phyloP scores from a whole-genome alignment of 1,139 yeast species.

The Candida pseudoviswanathii region DNA sequence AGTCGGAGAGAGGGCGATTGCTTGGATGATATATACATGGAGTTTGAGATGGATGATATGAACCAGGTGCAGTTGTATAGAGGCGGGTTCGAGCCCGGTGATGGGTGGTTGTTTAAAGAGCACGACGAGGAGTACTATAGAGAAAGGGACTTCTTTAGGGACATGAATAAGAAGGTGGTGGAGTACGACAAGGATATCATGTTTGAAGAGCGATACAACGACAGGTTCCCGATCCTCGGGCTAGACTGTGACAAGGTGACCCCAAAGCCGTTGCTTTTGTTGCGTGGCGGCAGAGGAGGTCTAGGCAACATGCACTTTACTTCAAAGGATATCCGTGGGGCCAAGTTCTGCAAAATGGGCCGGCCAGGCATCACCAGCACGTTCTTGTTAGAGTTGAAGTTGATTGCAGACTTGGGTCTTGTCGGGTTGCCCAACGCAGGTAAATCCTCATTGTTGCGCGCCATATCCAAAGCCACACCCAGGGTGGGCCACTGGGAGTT shows the following conservation, averaged over 20 bases:
- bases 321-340: slow-evolving; percentile 82
- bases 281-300: slow-evolving; percentile 91
- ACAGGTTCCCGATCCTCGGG: slow-evolving; percentile 78
- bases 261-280: slow-evolving; percentile 63
- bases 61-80: slow-evolving; percentile 60
- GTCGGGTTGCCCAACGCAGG: slow-evolving; percentile 98
- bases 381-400: slow-evolving; percentile 79
- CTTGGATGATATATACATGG: slow-evolving; percentile 30
- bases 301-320: slow-evolving; percentile 95
- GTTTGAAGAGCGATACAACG: slow-evolving; percentile 61
- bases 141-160: slow-evolving; percentile 63
- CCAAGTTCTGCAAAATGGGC: slow-evolving; percentile 83
- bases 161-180: slow-evolving; percentile 62
- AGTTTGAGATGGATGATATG: slow-evolving; percentile 26
- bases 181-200: slow-evolving; percentile 64
- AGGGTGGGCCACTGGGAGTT: slow-evolving; percentile 97
- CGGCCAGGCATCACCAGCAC: slow-evolving; percentile 65
- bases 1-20: slow-evolving; percentile 26
- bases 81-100: slow-evolving; percentile 60
- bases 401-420: slow-evolving; percentile 88
- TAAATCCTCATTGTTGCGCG: slow-evolving; percentile 81
- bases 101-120: slow-evolving; percentile 87
- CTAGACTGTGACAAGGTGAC: slow-evolving; percentile 71
- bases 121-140: slow-evolving; percentile 69
- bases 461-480: slow-evolving; percentile 90